Conservation (phyloP, 2,329 filamentous ascomycete species). For the Trichoderma arundinaceum region DNA sequence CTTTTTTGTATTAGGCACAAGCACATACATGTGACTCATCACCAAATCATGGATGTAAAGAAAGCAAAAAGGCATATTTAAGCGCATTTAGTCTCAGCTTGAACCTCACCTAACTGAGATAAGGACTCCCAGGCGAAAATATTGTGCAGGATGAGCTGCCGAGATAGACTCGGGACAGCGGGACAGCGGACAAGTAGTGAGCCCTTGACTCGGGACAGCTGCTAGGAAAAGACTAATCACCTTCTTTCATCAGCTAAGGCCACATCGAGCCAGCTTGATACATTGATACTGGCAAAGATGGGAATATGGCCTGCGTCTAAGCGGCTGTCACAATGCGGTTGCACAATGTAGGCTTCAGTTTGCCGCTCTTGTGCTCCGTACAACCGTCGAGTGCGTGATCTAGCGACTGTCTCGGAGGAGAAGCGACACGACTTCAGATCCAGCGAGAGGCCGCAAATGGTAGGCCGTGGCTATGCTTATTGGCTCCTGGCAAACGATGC, state of each 20-base stretch:
- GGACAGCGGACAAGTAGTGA: not conserved
- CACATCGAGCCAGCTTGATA: not conserved
- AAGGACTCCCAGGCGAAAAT: not conserved
- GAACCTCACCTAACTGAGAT: not conserved
- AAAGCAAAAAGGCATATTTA: slow-evolving; percentile 13
- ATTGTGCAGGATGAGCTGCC: not conserved
- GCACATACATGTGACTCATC: not conserved
- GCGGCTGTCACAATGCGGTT: not conserved
- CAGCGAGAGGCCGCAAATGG: slow-evolving; percentile 8
- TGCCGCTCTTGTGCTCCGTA: slow-evolving; percentile 6
- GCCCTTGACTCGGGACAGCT: not conserved
- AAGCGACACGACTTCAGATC: slow-evolving; percentile 7
- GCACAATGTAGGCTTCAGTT: not conserved
- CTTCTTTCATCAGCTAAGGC: not conserved
- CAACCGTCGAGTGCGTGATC: slow-evolving; percentile 1
- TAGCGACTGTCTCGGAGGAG: slow-evolving; percentile 31
- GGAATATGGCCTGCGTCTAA: not conserved
- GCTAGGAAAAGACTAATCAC: not conserved
- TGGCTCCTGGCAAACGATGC: not conserved
- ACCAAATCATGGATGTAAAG: not conserved
- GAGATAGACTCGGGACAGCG: not conserved
- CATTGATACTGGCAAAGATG: not conserved
- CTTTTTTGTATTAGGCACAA: not conserved
- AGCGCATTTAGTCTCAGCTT: not conserved
- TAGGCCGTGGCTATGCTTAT: not conserved